phyloP scores from a whole-genome alignment of 345 rosid species.

The Eucalyptus shirleyi region DNA sequence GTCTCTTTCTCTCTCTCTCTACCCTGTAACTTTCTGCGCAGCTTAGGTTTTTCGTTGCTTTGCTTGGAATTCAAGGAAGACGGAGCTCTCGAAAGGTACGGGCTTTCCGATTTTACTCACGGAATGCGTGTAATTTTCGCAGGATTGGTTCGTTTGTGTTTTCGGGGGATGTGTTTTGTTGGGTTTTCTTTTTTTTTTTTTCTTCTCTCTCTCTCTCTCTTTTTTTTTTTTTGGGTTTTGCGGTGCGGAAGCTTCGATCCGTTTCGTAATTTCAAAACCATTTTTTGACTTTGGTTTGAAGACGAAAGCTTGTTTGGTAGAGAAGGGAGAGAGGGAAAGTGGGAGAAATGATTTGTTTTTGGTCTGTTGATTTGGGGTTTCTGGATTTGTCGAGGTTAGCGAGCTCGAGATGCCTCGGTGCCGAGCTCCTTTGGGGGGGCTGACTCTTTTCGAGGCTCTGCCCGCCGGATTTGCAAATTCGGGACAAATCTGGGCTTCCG shows the following conservation, averaged over 20 bases:
- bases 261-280: neutral
- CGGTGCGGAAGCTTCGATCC: neutral
- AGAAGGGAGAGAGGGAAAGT: neutral
- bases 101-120: neutral
- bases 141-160: neutral
- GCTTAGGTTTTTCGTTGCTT: slow-evolving; percentile 13
- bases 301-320: neutral
- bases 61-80: slow-evolving; percentile 27
- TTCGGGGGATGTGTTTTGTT: neutral
- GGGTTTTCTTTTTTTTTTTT: neutral
- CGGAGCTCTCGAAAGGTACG: slow-evolving; percentile 28
- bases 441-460: neutral
- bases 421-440: neutral
- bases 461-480: neutral
- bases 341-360: neutral
- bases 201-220: too few species aligned
- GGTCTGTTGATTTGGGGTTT: neutral
- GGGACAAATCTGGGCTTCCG: neutral
- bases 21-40: neutral
- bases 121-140: neutral
- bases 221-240: neutral
- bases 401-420: neutral
- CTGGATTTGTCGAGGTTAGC: neutral
- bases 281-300: neutral
- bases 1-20: neutral